Conservation (phyloP, 352 stramenopile genomes). For the Globisporangium emineosum region DNA sequence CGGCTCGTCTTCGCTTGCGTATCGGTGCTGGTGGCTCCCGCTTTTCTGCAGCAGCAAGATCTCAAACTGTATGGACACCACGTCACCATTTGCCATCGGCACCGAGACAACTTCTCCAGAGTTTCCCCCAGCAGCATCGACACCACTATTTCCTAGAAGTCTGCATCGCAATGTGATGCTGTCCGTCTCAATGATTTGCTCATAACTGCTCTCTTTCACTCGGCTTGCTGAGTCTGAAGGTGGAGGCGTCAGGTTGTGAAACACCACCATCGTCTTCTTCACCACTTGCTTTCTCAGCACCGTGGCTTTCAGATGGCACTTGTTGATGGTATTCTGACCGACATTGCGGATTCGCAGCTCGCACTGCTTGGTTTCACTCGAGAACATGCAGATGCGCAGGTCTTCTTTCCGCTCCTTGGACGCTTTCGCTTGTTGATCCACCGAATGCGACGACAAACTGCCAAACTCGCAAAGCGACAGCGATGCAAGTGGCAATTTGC, state of each 20-base stretch:
- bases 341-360: conserved; percentile 51
- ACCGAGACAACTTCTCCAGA: conserved; percentile 7
- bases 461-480: conserved; percentile 49
- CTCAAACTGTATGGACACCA: conserved; percentile 37
- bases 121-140: not conserved
- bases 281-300: conserved; percentile 27
- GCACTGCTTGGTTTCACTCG: conserved; percentile 58
- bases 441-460: conserved; percentile 22
- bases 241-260: conserved; percentile 34
- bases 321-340: conserved; percentile 38
- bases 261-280: conserved; percentile 39
- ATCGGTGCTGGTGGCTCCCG: conserved; percentile 7
- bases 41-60: conserved; percentile 26
- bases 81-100: conserved; percentile 30
- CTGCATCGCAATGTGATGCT: conserved; percentile 20
- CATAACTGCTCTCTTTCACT: not conserved
- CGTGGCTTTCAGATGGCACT: conserved; percentile 34
- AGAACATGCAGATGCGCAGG: conserved; percentile 58
- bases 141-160: not conserved
- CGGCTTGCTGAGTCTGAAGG: not conserved
- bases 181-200: conserved; percentile 17
- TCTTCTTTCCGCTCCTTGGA: conserved; percentile 11
- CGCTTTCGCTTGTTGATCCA: not conserved
- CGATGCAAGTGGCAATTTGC: conserved; percentile 39
- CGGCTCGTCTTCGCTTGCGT: conserved; percentile 8